These are phyloP conservation scores for Lactifluus echinatus DNA, from an alignment of 768 basidiomycete species.

Conservation along the genomic window DNA sequence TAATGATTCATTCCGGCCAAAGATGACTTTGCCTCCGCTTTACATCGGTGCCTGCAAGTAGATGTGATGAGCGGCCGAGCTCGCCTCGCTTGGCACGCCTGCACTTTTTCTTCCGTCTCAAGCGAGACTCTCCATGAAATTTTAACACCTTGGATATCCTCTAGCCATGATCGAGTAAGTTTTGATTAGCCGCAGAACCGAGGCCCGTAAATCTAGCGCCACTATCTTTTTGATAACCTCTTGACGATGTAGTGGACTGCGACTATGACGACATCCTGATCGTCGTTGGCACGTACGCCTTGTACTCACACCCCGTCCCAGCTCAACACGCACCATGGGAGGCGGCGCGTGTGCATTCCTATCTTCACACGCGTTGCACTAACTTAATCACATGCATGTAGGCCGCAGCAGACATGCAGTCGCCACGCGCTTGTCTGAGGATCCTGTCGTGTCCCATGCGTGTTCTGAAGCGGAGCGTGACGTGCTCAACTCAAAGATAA, in stretches of 20 bases:
- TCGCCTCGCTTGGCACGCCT: no score
- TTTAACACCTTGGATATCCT: no score
- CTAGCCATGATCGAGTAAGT: no score
- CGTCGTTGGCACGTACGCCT: not conserved
- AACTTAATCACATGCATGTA: no score
- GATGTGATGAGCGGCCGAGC: no score
- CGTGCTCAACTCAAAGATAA: conserved; percentile 14
- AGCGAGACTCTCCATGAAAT: no score
- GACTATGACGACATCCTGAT: conserved; percentile 12
- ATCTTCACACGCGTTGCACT: not conserved
- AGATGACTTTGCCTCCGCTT: no score
- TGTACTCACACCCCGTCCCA: not conserved
- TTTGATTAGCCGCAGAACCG: not conserved
- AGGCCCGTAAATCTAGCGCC: no score
- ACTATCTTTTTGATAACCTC: not conserved
- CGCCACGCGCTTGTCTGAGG: conserved; percentile 22
- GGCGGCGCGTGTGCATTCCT: not conserved
- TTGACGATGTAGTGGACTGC: conserved; percentile 1
- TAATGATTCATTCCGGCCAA: no score
- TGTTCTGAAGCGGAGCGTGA: conserved; percentile 24
- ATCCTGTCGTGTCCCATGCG: conserved; percentile 21
- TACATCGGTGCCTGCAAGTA: no score
- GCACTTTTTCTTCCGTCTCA: no score
- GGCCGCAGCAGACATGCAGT: no score
- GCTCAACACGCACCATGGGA: not conserved